Evolutionary conservation across 768 basidiomycete species (phyloP).

Genomic region (Tephrocybe sp.): DNA sequence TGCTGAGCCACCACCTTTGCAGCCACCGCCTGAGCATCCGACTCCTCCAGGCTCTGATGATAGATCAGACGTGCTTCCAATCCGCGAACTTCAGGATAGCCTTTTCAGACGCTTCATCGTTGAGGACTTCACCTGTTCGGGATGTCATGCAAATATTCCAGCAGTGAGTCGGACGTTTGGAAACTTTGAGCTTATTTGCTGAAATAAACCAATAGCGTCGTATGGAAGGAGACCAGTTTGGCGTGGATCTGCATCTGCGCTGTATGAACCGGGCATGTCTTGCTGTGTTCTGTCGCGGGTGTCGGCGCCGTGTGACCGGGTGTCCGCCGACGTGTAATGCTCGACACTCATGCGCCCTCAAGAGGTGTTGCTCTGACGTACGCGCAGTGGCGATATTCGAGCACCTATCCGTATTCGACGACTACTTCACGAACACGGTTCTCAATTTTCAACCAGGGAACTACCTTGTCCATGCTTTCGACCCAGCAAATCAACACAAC

Average conservation of each 20-base stretch:
- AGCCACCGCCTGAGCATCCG: too few relatives aligned
- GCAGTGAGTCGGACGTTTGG: neutral
- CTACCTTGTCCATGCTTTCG: neutral
- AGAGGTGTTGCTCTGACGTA: conserved; percentile 9
- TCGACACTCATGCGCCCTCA: conserved; percentile 3
- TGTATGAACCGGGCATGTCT: neutral
- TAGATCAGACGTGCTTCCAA: too few relatives aligned
- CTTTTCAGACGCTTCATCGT: neutral
- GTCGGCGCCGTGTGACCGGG: neutral
- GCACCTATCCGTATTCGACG: conserved; percentile 8
- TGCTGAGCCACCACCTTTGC: too few relatives aligned
- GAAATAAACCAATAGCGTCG: neutral
- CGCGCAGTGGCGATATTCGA: conserved; percentile 15
- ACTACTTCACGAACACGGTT: conserved; percentile 3
- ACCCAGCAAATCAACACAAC: neutral
- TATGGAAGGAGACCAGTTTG: neutral
- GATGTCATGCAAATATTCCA: conserved; percentile 1
- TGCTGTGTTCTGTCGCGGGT: conserved; percentile 9
- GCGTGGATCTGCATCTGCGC: conserved; percentile 2
- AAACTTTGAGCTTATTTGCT: neutral
- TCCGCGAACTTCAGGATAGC: neutral
- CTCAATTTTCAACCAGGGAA: neutral
- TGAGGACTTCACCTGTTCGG: neutral
- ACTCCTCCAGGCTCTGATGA: too few relatives aligned
- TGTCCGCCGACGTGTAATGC: conserved; percentile 2